A percentile compares a stretch with the other conserved stretches of the same genome.
phyloP scores from a whole-genome alignment of 352 stramenopile species.

The Phytopythium boreale region DNA sequence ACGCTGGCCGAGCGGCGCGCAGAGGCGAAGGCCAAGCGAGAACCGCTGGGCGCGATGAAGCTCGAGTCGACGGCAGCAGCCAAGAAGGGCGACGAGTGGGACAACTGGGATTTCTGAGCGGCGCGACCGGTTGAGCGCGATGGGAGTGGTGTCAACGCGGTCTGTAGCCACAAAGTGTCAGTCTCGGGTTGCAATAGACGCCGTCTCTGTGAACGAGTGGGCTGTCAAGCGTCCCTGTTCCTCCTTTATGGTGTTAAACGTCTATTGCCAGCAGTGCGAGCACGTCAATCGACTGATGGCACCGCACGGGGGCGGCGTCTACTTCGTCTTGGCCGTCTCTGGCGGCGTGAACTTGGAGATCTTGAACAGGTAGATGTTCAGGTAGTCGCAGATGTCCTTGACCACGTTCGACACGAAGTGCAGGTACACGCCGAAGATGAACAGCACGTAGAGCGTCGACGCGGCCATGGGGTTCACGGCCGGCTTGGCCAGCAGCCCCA shows the following conservation, averaged over 20 bases:
- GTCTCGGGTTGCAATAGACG: not conserved
- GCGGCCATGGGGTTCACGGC: slow-evolving; percentile 65
- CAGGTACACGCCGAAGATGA: slow-evolving; percentile 73
- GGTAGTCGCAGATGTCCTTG: slow-evolving; percentile 82
- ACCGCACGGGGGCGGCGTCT: slow-evolving; percentile 7
- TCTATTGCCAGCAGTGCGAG: not conserved
- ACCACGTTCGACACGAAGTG: slow-evolving; percentile 83
- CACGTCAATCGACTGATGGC: not conserved
- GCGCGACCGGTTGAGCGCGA: too few relatives aligned
- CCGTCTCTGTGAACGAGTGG: not conserved
- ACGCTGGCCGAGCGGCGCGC: slow-evolving; percentile 47
- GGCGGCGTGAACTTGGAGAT: slow-evolving; percentile 36
- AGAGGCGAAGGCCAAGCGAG: slow-evolving; percentile 57
- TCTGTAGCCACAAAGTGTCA: not conserved
- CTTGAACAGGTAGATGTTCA: slow-evolving; percentile 87
- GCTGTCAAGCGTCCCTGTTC: not conserved
- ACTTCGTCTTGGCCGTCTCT: slow-evolving; percentile 33
- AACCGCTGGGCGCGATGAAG: slow-evolving; percentile 58
- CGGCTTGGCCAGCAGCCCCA: slow-evolving; percentile 44
- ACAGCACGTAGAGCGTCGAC: slow-evolving; percentile 64
- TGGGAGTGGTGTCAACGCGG: not conserved
- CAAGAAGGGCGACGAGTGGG: slow-evolving; percentile 67
- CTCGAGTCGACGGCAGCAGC: slow-evolving; percentile 23
- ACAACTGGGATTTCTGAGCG: slow-evolving; percentile 76
- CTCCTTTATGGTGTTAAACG: not conserved